Percentiles rank a stretch among this genome's conserved stretches.
Conservation (phyloP, 306 rosid species). For the Inga oerstediana region DNA sequence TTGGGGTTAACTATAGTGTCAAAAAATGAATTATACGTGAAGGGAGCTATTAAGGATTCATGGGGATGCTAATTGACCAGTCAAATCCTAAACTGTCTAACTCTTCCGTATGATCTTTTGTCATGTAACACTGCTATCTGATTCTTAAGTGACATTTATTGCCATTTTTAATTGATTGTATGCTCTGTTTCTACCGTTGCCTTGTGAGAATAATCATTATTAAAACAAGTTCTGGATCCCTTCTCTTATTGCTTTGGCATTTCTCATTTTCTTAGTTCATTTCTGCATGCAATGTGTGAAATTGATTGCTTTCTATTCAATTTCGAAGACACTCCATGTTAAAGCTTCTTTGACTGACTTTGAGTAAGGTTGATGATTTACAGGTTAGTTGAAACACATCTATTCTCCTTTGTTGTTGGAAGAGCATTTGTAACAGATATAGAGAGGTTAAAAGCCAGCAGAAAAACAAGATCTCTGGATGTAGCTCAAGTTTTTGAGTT, state of each 20-base stretch:
- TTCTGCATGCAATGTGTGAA: not conserved
- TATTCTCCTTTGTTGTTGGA: constrained; percentile 99
- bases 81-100: not conserved
- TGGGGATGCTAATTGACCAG: not conserved
- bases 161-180: not conserved
- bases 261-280: not conserved
- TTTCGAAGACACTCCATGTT: not conserved
- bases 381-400: constrained; percentile 99
- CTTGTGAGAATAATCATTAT: not conserved
- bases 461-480: constrained; percentile 80
- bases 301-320: constrained; percentile 11
- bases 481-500: constrained; percentile 70
- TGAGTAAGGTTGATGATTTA: constrained; percentile 35
- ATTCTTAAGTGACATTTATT: not conserved
- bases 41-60: not conserved
- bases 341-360: constrained; percentile 38
- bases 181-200: not conserved
- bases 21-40: not conserved
- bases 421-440: constrained; percentile 99
- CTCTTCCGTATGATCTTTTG: constrained; percentile 1
- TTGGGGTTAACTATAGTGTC: not conserved
- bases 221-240: not conserved
- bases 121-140: not conserved
- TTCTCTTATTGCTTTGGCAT: constrained; percentile 3
- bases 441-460: constrained; percentile 86